A percentile compares a stretch with the other conserved stretches of the same genome.
Conservation (phyloP, 208 protist genomes). For the Wallacemonas sp. region DNA sequence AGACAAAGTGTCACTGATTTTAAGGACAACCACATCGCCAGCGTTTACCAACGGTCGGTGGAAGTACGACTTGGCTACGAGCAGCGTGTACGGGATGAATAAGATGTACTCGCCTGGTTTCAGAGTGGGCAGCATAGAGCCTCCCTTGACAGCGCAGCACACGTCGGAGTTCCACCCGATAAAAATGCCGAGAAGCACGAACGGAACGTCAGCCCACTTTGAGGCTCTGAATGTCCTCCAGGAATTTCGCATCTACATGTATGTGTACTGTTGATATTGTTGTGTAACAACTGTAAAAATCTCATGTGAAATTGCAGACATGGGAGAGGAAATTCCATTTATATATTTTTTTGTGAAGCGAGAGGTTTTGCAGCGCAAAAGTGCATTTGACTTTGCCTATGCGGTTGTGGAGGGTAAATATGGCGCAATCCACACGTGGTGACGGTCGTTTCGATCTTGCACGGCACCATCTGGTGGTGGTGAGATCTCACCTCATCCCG, state of each 20-base stretch:
- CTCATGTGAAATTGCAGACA: too few species aligned
- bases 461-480: too few species aligned
- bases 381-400: too few species aligned
- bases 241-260: background rate
- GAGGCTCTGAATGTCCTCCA: conserved; percentile 25
- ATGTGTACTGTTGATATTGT: background rate
- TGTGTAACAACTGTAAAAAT: background rate
- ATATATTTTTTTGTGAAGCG: too few species aligned
- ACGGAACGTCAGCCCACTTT: conserved; percentile 48
- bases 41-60: conserved; percentile 28
- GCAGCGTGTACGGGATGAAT: conserved; percentile 61
- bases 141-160: conserved; percentile 59
- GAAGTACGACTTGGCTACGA: conserved; percentile 33
- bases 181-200: conserved; percentile 58
- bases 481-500: too few species aligned
- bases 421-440: too few species aligned
- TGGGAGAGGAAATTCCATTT: too few species aligned
- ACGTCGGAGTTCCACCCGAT: conserved; percentile 80
- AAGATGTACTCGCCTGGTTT: conserved; percentile 63
- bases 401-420: too few species aligned
- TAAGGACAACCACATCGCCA: conserved; percentile 71
- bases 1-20: conserved; percentile 54
- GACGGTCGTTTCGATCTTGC: too few species aligned
- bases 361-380: too few species aligned
- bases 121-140: conserved; percentile 81